Evolutionary conservation across 306 rosid genomes (phyloP).

Genomic region (Cicer judaicum): DNA sequence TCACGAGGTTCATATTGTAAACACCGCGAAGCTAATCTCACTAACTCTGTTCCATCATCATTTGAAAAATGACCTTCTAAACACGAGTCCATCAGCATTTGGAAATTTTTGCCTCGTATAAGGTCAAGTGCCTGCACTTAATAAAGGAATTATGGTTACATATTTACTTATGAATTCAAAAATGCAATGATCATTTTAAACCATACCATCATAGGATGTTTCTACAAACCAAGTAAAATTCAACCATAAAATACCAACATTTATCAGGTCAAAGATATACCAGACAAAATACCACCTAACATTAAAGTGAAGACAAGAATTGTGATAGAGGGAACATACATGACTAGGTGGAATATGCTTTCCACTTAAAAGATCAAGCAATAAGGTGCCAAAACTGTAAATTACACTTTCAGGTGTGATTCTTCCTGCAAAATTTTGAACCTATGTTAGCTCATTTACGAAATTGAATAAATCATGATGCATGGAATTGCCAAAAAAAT

Average conservation of each 20-base stretch:
- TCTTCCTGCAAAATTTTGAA: slow-evolving; percentile 70
- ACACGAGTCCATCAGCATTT: slow-evolving; percentile 84
- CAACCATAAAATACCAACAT: slow-evolving; percentile 16
- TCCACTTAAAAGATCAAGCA: slow-evolving; percentile 95
- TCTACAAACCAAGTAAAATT: slow-evolving; percentile 11
- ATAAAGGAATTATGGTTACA: slow-evolving; percentile 31
- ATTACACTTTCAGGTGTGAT: slow-evolving; percentile 84
- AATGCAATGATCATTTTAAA: slow-evolving; percentile 20
- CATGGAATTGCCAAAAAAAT: not conserved
- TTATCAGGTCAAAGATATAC: slow-evolving; percentile 29
- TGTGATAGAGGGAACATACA: slow-evolving; percentile 50
- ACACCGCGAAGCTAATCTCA: slow-evolving; percentile 85
- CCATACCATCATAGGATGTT: slow-evolving; percentile 25
- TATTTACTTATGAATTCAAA: slow-evolving; percentile 15
- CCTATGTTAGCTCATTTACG: slow-evolving; percentile 28
- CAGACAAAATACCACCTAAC: slow-evolving; percentile 32
- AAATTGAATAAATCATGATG: slow-evolving; percentile 31
- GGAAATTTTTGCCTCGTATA: slow-evolving; percentile 72
- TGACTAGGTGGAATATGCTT: slow-evolving; percentile 95
- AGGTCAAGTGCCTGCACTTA: slow-evolving; percentile 79
- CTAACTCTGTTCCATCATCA: slow-evolving; percentile 87
- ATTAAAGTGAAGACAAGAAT: slow-evolving; percentile 43
- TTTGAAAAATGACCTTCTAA: slow-evolving; percentile 83
- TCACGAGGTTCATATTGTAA: slow-evolving; percentile 85
- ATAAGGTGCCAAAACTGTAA: slow-evolving; percentile 87